Evolutionary conservation across 495 filamentous ascomycete genomes (phyloP), one percentile per base, ranked within the genome.

Genomic region (Halenospora varia): DNA sequence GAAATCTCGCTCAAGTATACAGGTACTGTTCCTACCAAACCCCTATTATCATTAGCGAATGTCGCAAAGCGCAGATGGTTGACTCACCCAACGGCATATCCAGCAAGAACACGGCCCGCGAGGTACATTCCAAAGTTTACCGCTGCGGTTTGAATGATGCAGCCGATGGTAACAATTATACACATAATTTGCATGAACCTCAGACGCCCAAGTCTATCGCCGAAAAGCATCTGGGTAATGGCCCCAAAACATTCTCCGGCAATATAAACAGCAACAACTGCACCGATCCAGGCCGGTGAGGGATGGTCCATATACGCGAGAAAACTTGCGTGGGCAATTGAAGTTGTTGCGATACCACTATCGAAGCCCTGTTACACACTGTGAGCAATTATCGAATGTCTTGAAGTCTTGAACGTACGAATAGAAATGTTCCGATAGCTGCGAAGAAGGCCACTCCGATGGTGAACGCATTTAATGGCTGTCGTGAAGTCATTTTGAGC

Each of bases 401-500:
- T 18, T 17, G 19, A 22, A 25, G 15, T 20, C 13, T 46, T 22
- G 19, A 48, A 61, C 78, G 47, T 75, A 80, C 79, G 65, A 80
- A 82, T 56, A 82, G 71, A 61, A 81, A 82, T 2, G 80, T 80
- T 60, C 80, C 80, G 51, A 82, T 79, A 25, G 78, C 77, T 49
- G 80, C 78, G 59, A 80, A 81, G 29, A 79, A 59, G 51, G 77
- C 79, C 54, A 82, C 66, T 15, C 76, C 76, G 25, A 81, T 63
- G 10, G 76, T 70, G 25, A 92, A 71, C 73, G 96, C 92, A 68
- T 88, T 80, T 56, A n/a, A n/a, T n/a, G n/a, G n/a, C n/a, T n/a
- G n/a, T n/a, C 13, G 76, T 70, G 25, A 92, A 71, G 73, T 96
- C 92, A 68, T 88, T 80, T 56, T 82, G 13, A 35, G 29, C 29